A percentile compares a stretch with the other conserved stretches of the same genome.
phyloP scores from a whole-genome alignment of 352 stramenopile species.

The Phytophthora macrochlamydospora region DNA sequence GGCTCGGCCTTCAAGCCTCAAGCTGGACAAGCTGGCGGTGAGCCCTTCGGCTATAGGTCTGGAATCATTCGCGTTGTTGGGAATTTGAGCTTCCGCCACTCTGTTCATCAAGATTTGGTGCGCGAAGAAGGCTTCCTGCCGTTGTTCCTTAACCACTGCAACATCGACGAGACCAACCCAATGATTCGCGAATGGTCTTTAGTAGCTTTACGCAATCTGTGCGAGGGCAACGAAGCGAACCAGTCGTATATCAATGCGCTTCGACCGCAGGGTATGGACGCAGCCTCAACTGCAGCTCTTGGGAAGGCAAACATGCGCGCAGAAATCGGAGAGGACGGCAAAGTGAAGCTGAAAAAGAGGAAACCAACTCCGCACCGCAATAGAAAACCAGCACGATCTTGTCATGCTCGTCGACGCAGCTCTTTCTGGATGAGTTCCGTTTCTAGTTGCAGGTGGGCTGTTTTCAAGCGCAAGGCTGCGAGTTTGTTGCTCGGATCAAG shows the following conservation, averaged over 20 bases:
- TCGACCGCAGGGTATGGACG: slow-evolving; percentile 61
- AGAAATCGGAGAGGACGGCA: slow-evolving; percentile 37
- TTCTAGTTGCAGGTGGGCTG: slow-evolving; percentile 21
- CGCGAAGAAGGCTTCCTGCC: slow-evolving; percentile 72
- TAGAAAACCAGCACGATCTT: neutral
- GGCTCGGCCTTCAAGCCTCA: slow-evolving; percentile 8
- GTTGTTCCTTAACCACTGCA: slow-evolving; percentile 91
- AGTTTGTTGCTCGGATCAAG: slow-evolving; percentile 27
- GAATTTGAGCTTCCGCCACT: slow-evolving; percentile 83
- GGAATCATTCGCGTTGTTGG: slow-evolving; percentile 80
- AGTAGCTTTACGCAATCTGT: slow-evolving; percentile 88
- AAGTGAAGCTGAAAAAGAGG: slow-evolving; percentile 30
- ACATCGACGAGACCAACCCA: slow-evolving; percentile 87
- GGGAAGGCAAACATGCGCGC: slow-evolving; percentile 41
- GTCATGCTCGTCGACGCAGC: slow-evolving; percentile 5
- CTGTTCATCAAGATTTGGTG: slow-evolving; percentile 75
- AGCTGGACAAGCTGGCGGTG: slow-evolving; percentile 8
- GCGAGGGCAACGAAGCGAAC: slow-evolving; percentile 83
- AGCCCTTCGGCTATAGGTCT: slow-evolving; percentile 78
- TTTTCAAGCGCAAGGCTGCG: slow-evolving; percentile 21
- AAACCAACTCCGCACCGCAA: slow-evolving; percentile 2
- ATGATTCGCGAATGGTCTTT: slow-evolving; percentile 91
- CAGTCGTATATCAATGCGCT: slow-evolving; percentile 69
- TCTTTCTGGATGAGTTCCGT: slow-evolving; percentile 15
- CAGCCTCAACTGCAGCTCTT: slow-evolving; percentile 24